phyloP scores from a whole-genome alignment of 805 yeast species.

The Alloascoidea africana region DNA sequence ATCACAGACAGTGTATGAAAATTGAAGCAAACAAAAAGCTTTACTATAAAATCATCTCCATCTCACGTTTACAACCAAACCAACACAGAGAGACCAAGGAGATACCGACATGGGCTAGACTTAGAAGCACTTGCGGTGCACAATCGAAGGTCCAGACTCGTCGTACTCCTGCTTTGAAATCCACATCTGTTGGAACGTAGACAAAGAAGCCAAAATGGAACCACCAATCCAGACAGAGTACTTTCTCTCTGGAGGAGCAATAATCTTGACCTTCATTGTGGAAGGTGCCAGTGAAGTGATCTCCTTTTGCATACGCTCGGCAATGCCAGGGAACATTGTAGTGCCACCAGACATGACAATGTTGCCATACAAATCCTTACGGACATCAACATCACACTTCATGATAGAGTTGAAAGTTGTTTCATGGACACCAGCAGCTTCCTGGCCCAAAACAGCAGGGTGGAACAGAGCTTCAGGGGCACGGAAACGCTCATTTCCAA shows the following conservation, averaged over 20 bases:
- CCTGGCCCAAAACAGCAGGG: slow-evolving; percentile 81
- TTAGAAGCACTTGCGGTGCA: slow-evolving; percentile 91
- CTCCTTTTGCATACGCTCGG: slow-evolving; percentile 99
- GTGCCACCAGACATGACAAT: slow-evolving; percentile 99
- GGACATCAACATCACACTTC: slow-evolving; percentile 98
- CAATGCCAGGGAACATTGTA: slow-evolving; percentile 99
- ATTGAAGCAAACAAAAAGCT: too few relatives aligned
- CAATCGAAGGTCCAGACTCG: slow-evolving; percentile 99
- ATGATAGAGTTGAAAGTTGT: slow-evolving; percentile 89
- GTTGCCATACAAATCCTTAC: slow-evolving; percentile 98
- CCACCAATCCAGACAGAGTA: slow-evolving; percentile 99
- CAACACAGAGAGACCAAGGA: too few relatives aligned
- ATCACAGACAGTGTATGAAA: too few relatives aligned
- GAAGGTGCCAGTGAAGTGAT: slow-evolving; percentile 99
- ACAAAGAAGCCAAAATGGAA: slow-evolving; percentile 94
- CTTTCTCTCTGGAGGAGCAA: slow-evolving; percentile 99
- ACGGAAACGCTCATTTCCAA: slow-evolving; percentile 99
- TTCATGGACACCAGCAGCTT: slow-evolving; percentile 99
- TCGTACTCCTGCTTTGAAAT: slow-evolving; percentile 99
- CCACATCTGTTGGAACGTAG: slow-evolving; percentile 99
- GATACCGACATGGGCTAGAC: too few relatives aligned
- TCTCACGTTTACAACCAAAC: too few relatives aligned
- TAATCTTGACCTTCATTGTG: slow-evolving; percentile 98
- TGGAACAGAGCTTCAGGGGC: slow-evolving; percentile 99
- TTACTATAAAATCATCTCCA: too few relatives aligned